phyloP scores from a whole-genome alignment of 2,329 filamentous ascomycete genomes.

The Trichoderma harzianum region DNA sequence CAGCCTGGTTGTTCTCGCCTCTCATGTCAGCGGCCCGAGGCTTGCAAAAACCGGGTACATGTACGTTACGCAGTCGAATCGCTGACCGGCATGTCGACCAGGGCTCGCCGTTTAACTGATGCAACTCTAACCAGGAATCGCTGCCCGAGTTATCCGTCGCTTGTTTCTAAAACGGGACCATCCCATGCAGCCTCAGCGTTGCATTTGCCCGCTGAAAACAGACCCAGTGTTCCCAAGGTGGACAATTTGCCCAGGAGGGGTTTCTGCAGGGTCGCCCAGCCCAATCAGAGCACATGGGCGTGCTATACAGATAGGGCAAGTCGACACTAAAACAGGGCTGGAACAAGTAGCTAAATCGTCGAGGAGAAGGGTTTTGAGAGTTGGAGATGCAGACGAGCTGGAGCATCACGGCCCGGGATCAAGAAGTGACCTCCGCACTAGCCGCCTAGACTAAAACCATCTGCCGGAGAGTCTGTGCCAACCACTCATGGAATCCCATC shows the following conservation, averaged over 20 bases:
- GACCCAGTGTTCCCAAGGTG: slow-evolving; percentile 1
- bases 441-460: neutral
- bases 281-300: slow-evolving; percentile 9
- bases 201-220: neutral
- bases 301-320: slow-evolving; percentile 9
- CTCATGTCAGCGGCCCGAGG: neutral
- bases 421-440: slow-evolving; percentile 13
- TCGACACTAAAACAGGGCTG: neutral
- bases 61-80: neutral
- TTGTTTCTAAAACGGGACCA: slow-evolving; percentile 14
- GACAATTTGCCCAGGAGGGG: neutral
- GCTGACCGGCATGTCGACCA: neutral
- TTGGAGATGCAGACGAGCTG: slow-evolving; percentile 3
- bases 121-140: neutral
- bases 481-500: slow-evolving; percentile 1
- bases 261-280: neutral
- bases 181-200: slow-evolving; percentile 10
- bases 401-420: slow-evolving; percentile 1
- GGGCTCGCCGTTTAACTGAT: neutral
- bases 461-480: slow-evolving; percentile 1
- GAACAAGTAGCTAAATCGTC: slow-evolving; percentile 7
- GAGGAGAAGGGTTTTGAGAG: neutral
- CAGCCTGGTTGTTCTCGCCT: neutral
- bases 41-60: neutral
- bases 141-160: slow-evolving; percentile 4